Percentiles rank a stretch among this genome's conserved stretches.
Conservation (phyloP, 192 early-diverging fungal genomes). For the Backusella sp. region DNA sequence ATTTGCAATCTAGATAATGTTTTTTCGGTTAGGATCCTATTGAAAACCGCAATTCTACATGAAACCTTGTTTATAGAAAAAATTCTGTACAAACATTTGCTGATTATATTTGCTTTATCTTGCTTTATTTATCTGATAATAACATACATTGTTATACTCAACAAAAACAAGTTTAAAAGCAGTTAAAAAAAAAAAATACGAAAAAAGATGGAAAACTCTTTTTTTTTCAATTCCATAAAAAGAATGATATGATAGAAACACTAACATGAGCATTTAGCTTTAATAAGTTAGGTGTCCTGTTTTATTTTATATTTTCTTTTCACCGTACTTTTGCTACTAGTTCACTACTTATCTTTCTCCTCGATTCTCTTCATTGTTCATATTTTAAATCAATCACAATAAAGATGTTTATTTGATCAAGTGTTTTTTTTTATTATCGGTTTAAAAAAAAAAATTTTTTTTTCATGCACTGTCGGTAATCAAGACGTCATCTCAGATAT, state of each 20-base stretch:
- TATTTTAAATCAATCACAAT: background rate
- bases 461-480: background rate
- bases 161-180: too few species aligned
- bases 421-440: background rate
- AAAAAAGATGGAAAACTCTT: too few species aligned
- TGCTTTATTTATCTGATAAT: too few species aligned
- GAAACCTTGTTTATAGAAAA: background rate
- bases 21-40: background rate
- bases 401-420: background rate
- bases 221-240: too few species aligned
- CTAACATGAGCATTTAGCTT: too few species aligned
- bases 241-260: too few species aligned
- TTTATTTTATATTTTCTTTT: background rate
- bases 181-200: too few species aligned
- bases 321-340: background rate
- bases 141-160: too few species aligned
- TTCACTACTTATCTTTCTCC: background rate
- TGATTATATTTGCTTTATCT: too few species aligned
- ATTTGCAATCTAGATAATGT: background rate
- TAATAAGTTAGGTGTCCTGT: background rate
- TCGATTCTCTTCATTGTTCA: background rate
- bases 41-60: background rate
- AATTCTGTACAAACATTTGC: background rate
- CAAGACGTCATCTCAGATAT: background rate
- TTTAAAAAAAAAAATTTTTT: background rate